These are phyloP conservation scores for Lyophyllum decastes DNA, from an alignment of 768 basidiomycete genomes.

Conservation along the genomic window DNA sequence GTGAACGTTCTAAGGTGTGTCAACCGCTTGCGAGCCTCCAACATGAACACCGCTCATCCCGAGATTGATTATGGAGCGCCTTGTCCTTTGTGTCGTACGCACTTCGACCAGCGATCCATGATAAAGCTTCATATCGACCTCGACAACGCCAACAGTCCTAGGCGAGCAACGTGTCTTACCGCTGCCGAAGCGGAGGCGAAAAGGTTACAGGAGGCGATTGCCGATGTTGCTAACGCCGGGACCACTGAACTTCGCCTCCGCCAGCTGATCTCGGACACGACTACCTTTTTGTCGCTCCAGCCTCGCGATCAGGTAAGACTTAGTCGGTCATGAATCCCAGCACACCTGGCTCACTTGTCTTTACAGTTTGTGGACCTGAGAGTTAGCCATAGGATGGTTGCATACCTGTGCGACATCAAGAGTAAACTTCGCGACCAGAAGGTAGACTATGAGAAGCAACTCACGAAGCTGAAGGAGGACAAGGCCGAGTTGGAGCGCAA, in stretches of 20 bases:
- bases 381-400: conserved; percentile 48
- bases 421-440: conserved; percentile 36
- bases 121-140: conserved; percentile 64
- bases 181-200: conserved; percentile 47
- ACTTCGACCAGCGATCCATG: conserved; percentile 46
- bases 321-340: conserved; percentile 2
- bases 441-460: conserved; percentile 30
- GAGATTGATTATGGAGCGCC: conserved; percentile 12
- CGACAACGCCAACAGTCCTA: conserved; percentile 30
- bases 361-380: conserved; percentile 53
- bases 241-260: conserved; percentile 51
- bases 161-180: conserved; percentile 14
- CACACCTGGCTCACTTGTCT: background rate
- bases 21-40: conserved; percentile 42
- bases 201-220: conserved; percentile 54
- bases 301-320: conserved; percentile 46
- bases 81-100: conserved; percentile 67
- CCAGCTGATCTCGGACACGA: conserved; percentile 51
- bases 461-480: conserved; percentile 33
- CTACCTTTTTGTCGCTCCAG: conserved; percentile 45
- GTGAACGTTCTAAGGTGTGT: conserved; percentile 50
- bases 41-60: conserved; percentile 14
- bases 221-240: conserved; percentile 55
- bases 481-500: conserved; percentile 35
- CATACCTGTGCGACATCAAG: conserved; percentile 52